Evolutionary conservation across 495 filamentous ascomycete species (phyloP), one percentile per base, ranked within the genome.

Genomic region (Penicillium ochrochloron): DNA sequence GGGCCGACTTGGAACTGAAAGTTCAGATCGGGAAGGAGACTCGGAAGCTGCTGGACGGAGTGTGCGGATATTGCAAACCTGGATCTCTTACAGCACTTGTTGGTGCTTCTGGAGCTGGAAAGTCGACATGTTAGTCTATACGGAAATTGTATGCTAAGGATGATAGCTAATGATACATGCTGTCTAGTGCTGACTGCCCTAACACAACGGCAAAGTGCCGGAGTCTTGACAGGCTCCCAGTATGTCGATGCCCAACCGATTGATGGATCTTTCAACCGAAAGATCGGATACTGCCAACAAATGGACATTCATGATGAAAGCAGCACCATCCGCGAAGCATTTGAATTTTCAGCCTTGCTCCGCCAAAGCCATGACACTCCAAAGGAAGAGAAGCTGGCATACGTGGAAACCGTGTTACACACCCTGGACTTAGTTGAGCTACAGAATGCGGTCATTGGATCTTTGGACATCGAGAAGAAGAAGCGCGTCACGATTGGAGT

Each of bases 251-350:
- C 89, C 42, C 76, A 76, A 41, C 79, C 85, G 21, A 89, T 88
- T 5, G 86, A 87, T 19, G 82, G 83, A 41, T 85, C 87, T 29
- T 95, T 94, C 76, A 93, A 96, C 72, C 84, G 92, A 35, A 87
- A 88, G 14, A 94, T 92, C 0, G 86, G 86, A 10, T 97, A 94
- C 70, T 93, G 90, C 23, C 90, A 97, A 68, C 93, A 97, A 66
- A 86, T 92, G 67, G 94, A 97, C 68, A 84, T 95, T n/a, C 94
- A 96, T 69, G 91, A 94, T 59, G 82, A 88, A 12, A 89, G 88
- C 0, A 85, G 89, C 54, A 96, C 91, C 5, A 89, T 97, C 31
- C 87, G 92, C 15, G 93, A 96, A 75, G 93, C 93, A 2, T 85
- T 97, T 12, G 86, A 90, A 58, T 97, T 97, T 68, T 94, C 90